Base-by-base conservation (phyloP, 768 basidiomycete genomes). In the Phlebiopsis gigantea region DNA sequence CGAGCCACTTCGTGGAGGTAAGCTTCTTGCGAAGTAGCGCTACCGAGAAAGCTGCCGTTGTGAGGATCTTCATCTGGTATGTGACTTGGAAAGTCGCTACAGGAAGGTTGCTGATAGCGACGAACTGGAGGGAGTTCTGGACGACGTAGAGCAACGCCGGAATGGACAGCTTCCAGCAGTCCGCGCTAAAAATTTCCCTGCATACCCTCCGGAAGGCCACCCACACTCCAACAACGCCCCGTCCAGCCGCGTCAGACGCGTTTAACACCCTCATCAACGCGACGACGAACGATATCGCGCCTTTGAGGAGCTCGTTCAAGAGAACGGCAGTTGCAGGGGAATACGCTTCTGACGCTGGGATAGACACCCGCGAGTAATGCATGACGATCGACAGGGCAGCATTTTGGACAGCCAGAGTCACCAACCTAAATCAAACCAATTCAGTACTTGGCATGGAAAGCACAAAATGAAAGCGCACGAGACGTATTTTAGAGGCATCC, bases 31-130 rank as follows among this genome's bases (percentile, higher is more conserved):
- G 84, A 15, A 96, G 81, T 58, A 98, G 79, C 1, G 82, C 72
- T 54, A 96, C 93, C 44, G 90, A 92, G 70, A 95, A 95, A 50
- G 88, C 92, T 21, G 93, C 95, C 15, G 94, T 98, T 48, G 94
- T 98, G 56, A 98, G 80, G 68, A 98, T 98, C 72, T 98, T 98
- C 94, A 98, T 95, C 73, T 98, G 94, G 70, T 98, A 96, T 8
- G 90, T 91, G 60, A 98, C 93, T 70, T 98, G 96, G 75, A 98
- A 99, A 2, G 96, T 93, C 14, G 97, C 96, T 53, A 93, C 95
- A 39, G 93, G 92, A 57, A 99, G 83, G 72, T 99, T 98, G 62
- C 84, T 83, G 59, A 96, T 88, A 22, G 97, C 97, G 62, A 97
- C 92, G 71, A 96, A 99, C 71, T 98, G 97, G 22, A 99, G 83